Base-by-base conservation (phyloP, 73 alveolate genomes). In the Paramecium sonneborni region DNA sequence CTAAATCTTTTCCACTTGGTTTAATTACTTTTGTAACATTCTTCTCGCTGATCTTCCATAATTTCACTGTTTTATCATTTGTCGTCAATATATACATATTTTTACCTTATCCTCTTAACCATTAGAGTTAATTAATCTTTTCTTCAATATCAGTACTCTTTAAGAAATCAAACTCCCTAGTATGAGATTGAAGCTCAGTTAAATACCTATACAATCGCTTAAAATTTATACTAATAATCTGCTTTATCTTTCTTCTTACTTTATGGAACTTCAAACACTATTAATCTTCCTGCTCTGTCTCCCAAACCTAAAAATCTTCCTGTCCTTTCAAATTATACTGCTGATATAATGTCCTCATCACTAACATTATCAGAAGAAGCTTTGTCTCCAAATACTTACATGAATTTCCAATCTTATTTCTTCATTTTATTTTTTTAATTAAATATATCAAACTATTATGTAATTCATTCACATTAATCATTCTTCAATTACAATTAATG, bases 211-310 rank as follows among this genome's bases (percentile, higher is more conserved):
- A 88, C 28, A 26, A 58, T 94, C n/a, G 68, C 68, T 28, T 70
- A 76, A 7, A 26, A 88, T 11, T 94, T 52, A 7, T 85, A 93
- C 92, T 95, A 67, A 90, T 90, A 44, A 30, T 86, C 85, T 68
- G 55, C 93, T 85, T 74, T 58, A 72, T 93, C 76, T 72, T 85
- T 85, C 88, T 88, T 88, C 34, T 62, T 48, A 6, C 79, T 43
- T 69, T 76, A 44, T 41, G 91, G 87, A 26, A 69, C 57, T 48
- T 93, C 92, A 84, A 95, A 95, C 4, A 95, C 93, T 76, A 95
- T 95, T 38, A 95, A 95, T 46, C 98, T 88, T 20, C 98, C 98
- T 15, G 97, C 98, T 85, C 95, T 85, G 62, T 95, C 98, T 23
- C 98, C 98, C 68, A 95, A 95, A n/a, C 96, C 89, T 34, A 95